Percentiles rank a stretch among this genome's conserved stretches.
phyloP scores from a whole-genome alignment of 768 basidiomycete genomes.

The Leccinum longicurvipes region DNA sequence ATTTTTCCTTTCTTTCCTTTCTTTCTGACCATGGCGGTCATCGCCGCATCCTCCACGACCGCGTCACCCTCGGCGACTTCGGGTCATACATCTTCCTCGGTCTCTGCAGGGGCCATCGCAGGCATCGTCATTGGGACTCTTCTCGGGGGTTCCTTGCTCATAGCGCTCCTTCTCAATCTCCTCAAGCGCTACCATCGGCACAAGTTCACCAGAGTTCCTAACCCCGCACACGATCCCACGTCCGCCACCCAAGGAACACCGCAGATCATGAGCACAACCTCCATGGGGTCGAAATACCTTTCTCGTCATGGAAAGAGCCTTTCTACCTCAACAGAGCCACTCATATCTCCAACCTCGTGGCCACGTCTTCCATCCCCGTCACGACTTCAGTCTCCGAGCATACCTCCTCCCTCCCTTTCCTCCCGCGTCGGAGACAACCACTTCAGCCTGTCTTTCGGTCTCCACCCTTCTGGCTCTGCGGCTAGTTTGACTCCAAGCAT shows the following conservation, averaged over 20 bases:
- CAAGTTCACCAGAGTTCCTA: conserved; percentile 18
- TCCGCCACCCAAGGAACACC: background rate
- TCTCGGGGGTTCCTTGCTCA: conserved; percentile 13
- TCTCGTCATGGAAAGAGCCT: conserved; percentile 7
- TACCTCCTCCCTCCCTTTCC: conserved; percentile 3
- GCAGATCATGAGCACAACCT: background rate
- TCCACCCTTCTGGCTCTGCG: background rate
- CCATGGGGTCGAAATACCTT: background rate
- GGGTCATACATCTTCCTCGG: background rate
- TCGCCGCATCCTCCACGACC: conserved; percentile 5
- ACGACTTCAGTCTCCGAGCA: background rate
- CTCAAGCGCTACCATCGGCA: conserved; percentile 5
- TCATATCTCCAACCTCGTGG: conserved; percentile 15
- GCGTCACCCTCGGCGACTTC: background rate
- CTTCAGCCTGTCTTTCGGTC: background rate
- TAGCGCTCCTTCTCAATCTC: conserved; percentile 11
- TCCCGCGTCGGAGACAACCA: background rate
- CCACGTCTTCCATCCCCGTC: conserved; percentile 5
- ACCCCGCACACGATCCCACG: conserved; percentile 1
- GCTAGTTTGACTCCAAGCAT: background rate
- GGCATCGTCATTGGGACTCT: conserved; percentile 23
- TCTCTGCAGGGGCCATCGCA: conserved; percentile 12
- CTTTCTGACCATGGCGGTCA: conserved; percentile 11
- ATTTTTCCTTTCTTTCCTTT: background rate
- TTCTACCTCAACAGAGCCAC: conserved; percentile 24